phyloP scores from a whole-genome alignment of 2,329 filamentous ascomycete species.

The Cytospora piceae region DNA sequence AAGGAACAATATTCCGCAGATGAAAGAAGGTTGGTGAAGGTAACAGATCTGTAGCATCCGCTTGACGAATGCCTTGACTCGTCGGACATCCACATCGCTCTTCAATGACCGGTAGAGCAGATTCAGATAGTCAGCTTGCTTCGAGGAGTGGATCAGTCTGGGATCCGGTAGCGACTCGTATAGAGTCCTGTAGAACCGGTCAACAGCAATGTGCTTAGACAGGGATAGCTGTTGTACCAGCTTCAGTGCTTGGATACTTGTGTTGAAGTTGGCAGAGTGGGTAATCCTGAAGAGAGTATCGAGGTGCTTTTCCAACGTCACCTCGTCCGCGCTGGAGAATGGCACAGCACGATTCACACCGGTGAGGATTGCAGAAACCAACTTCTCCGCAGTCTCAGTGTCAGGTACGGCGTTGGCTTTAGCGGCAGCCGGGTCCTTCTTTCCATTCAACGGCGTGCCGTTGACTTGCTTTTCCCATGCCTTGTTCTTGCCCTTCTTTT shows the following conservation, averaged over 20 bases:
- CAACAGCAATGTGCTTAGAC: conserved; percentile 77
- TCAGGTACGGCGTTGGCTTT: conserved; percentile 48
- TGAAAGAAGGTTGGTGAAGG: conserved; percentile 89
- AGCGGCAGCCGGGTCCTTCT: conserved; percentile 37
- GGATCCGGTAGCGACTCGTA: conserved; percentile 95
- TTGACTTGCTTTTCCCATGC: conserved; percentile 42
- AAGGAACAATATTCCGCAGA: conserved; percentile 90
- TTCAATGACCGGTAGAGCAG: conserved; percentile 87
- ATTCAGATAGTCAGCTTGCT: conserved; percentile 94
- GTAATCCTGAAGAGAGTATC: conserved; percentile 95
- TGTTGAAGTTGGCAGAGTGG: conserved; percentile 98
- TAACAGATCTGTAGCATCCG: conserved; percentile 85
- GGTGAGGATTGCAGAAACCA: conserved; percentile 87
- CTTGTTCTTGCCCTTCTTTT: conserved; percentile 43
- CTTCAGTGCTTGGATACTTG: conserved; percentile 91
- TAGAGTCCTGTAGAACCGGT: conserved; percentile 91
- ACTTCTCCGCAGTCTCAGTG: conserved; percentile 82
- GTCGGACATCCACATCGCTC: conserved; percentile 84
- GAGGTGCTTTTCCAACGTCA: conserved; percentile 82
- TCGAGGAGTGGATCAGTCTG: conserved; percentile 84
- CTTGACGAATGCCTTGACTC: conserved; percentile 96
- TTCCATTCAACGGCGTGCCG: conserved; percentile 39
- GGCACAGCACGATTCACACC: conserved; percentile 96
- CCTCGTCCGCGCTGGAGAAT: conserved; percentile 81
- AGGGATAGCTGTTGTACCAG: conserved; percentile 90